A percentile compares a stretch with the other conserved stretches of the same genome.
Conservation (phyloP, 495 filamentous ascomycete genomes). For the Penicillium canescens region DNA sequence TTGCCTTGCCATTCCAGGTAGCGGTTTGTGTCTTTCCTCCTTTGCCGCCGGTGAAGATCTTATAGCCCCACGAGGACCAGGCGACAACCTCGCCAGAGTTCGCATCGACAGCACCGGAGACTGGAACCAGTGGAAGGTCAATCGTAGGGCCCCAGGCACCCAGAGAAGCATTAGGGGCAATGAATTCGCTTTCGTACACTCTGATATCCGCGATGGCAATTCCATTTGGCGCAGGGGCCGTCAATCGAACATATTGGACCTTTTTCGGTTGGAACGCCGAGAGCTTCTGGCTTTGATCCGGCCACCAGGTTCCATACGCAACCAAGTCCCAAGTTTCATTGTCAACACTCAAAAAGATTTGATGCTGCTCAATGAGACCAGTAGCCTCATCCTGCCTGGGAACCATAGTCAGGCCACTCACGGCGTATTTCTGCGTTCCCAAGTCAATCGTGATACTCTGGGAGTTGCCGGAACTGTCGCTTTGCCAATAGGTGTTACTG, state of each 20-base stretch:
- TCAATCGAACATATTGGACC: constrained; percentile 39
- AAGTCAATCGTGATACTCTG: too few species aligned
- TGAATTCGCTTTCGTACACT: constrained; percentile 12
- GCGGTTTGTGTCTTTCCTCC: constrained; percentile 43
- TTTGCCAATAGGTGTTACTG: too few species aligned
- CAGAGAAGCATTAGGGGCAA: background rate
- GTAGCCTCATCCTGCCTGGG: too few species aligned
- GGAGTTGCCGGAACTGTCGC: too few species aligned
- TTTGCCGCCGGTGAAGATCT: constrained; percentile 27
- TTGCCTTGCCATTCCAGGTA: constrained; percentile 34
- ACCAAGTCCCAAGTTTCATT: constrained; percentile 36
- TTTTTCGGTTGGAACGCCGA: constrained; percentile 34
- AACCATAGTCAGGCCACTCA: too few species aligned
- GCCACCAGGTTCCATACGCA: constrained; percentile 44
- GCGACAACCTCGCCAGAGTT: constrained; percentile 37
- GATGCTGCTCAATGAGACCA: constrained; percentile 17
- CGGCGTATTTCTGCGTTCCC: too few species aligned
- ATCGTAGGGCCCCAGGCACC: constrained; percentile 49
- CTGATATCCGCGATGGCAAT: constrained; percentile 30
- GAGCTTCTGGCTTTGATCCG: constrained; percentile 37
- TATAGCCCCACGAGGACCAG: constrained; percentile 38
- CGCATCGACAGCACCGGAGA: constrained; percentile 34
- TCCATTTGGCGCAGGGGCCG: constrained; percentile 16
- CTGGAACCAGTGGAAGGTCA: constrained; percentile 51
- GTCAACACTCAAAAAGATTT: constrained; percentile 38